These are phyloP conservation scores for Pseudozyma sp. DNA, from an alignment of 1,284 basidiomycete genomes.

Conservation along the genomic window DNA sequence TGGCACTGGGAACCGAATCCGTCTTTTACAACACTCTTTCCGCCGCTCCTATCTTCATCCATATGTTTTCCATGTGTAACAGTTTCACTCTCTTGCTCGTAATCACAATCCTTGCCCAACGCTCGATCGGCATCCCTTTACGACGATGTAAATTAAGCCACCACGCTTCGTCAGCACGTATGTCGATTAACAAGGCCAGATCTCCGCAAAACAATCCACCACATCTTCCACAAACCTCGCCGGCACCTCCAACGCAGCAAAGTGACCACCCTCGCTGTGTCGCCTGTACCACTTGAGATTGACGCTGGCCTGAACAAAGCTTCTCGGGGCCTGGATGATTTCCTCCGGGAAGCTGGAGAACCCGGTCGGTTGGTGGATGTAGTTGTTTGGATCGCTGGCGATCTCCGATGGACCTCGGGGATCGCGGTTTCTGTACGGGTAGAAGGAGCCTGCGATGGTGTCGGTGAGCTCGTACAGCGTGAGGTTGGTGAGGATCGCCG, in stretches of 20 bases:
- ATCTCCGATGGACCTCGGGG: slow-evolving; percentile 9
- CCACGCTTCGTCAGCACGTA: not conserved
- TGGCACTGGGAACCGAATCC: no score
- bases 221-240: slow-evolving; percentile 65
- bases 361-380: slow-evolving; percentile 69
- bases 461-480: slow-evolving; percentile 70
- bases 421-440: slow-evolving; percentile 70
- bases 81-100: no score
- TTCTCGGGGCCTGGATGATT: slow-evolving; percentile 68
- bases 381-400: slow-evolving; percentile 41
- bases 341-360: slow-evolving; percentile 70
- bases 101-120: no score
- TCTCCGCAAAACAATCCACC: slow-evolving; percentile 54
- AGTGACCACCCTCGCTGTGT: slow-evolving; percentile 66
- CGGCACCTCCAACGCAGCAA: slow-evolving; percentile 70
- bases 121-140: no score
- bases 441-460: slow-evolving; percentile 70
- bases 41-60: no score
- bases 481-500: slow-evolving; percentile 65
- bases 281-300: slow-evolving; percentile 68
- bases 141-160: no score
- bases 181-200: slow-evolving; percentile 32
- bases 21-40: no score
- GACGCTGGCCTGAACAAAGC: slow-evolving; percentile 66
- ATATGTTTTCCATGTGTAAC: no score